Base-by-base conservation (phyloP, 306 rosid species). In the Citrullus mucosospermus region DNA sequence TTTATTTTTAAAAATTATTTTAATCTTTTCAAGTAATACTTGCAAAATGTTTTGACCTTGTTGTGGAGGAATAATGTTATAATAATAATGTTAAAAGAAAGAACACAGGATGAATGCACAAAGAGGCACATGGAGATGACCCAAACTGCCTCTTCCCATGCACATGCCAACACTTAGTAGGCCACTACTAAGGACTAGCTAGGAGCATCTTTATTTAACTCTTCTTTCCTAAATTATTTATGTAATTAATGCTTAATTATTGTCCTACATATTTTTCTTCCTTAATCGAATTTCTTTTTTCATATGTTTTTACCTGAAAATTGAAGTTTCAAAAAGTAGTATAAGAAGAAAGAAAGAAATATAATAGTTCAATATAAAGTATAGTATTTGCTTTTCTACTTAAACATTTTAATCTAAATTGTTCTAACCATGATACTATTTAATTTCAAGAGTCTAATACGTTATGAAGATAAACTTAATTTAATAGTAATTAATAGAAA, bases 71-170 rank as follows among this genome's bases (percentile, higher is more conserved):
- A 69, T 22, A 69, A 69, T 43, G 17, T 9, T 30, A 25, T 25
- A 25, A 25, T 25, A 41, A 11, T 30, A 39, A 67, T 9, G 51
- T 66, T 18, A 15, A n/a, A 25, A 43, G 54, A 68, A 68, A 41
- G 75, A 41, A 68, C n/a, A 43, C 10, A 43, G 75, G 34, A 43
- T 41, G 74, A 8, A 67, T 41, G 53, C 53, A 67, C 41, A 67
- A 67, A 39, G 75, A 68, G 18, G 75, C 75, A 68, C 75, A 68
- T 68, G 75, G 75, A 11, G 50, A 68, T 43, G 75, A 68, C 75
- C 75, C 75, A 68, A 43, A 13, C 18, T 71, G 76, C 58, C 58
- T 71, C 76, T 71, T 48, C 76, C 58, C 11, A 9, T 48, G 58
- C 76, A 71, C 58, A 69, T 69, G 75, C 75, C 46, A 69, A 20